Conservation (phyloP, 371 early-diverging fungal genomes). For the Paramicrosporidium saccamoebae region DNA sequence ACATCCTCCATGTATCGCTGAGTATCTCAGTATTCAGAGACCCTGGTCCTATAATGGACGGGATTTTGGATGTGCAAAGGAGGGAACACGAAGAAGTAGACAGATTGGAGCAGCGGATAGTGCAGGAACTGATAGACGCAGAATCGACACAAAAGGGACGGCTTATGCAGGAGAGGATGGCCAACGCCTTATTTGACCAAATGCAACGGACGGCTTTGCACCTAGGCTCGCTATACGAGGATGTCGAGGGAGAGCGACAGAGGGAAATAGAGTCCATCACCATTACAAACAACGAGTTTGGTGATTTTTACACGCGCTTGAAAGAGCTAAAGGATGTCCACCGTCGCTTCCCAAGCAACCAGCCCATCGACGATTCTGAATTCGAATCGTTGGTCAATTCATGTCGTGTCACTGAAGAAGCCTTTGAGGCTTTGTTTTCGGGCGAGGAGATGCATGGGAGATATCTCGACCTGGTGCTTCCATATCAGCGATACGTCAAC, state of each 20-base stretch:
- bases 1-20: too few relatives aligned
- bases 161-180: constrained; percentile 43
- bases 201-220: constrained; percentile 22
- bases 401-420: constrained; percentile 6
- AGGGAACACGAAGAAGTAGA: constrained; percentile 62
- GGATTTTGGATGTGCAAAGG: constrained; percentile 30
- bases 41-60: too few relatives aligned
- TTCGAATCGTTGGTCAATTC: constrained; percentile 3
- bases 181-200: constrained; percentile 25
- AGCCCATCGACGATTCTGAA: neutral
- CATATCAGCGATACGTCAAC: constrained; percentile 40
- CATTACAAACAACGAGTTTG: constrained; percentile 25
- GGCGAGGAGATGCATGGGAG: constrained; percentile 65
- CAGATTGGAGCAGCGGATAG: constrained; percentile 53
- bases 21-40: too few relatives aligned
- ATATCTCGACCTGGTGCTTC: constrained; percentile 47
- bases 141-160: neutral
- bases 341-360: constrained; percentile 21
- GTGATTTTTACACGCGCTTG: constrained; percentile 53
- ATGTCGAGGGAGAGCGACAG: constrained; percentile 34
- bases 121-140: constrained; percentile 8
- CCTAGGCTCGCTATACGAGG: constrained; percentile 23
- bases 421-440: constrained; percentile 46
- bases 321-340: constrained; percentile 47
- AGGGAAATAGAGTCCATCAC: constrained; percentile 33